Conservation (phyloP, 495 filamentous ascomycete genomes). For the Aspergillus cavernicola region DNA sequence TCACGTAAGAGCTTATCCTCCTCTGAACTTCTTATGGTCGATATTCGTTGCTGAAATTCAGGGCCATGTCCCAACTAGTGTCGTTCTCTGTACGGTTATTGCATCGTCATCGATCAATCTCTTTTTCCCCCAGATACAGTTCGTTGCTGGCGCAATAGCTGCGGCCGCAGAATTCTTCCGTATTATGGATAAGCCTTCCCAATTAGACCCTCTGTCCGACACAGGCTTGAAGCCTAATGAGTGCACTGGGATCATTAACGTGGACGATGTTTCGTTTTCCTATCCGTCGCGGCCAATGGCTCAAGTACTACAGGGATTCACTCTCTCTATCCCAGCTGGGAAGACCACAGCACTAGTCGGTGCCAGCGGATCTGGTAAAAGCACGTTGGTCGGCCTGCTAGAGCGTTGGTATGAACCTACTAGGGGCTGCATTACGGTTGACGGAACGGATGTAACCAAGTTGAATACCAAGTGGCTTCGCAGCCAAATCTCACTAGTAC, state of each 20-base stretch:
- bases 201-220: constrained; percentile 35
- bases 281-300: constrained; percentile 43
- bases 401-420: constrained; percentile 91
- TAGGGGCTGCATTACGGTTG: constrained; percentile 70
- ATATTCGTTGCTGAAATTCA: not conserved
- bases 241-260: not conserved
- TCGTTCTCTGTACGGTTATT: constrained; percentile 33
- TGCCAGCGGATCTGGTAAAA: constrained; percentile 71
- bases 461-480: constrained; percentile 89
- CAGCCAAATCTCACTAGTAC: constrained; percentile 81
- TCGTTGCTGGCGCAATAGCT: constrained; percentile 37
- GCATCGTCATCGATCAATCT: constrained; percentile 10
- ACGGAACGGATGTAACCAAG: constrained; percentile 73
- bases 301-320: constrained; percentile 36
- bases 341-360: constrained; percentile 49
- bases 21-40: constrained; percentile 1
- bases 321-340: constrained; percentile 34
- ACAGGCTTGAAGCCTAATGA: constrained; percentile 19
- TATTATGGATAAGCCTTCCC: constrained; percentile 37
- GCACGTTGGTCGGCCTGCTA: constrained; percentile 85
- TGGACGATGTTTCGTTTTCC: constrained; percentile 51
- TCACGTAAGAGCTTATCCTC: constrained; percentile 31
- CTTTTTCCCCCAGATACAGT: constrained; percentile 35
- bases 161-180: constrained; percentile 37
- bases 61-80: not conserved